Percentiles rank a stretch among this genome's conserved stretches.
Conservation (phyloP, 768 basidiomycete species). For the Brasilioporus rufonigricans region DNA sequence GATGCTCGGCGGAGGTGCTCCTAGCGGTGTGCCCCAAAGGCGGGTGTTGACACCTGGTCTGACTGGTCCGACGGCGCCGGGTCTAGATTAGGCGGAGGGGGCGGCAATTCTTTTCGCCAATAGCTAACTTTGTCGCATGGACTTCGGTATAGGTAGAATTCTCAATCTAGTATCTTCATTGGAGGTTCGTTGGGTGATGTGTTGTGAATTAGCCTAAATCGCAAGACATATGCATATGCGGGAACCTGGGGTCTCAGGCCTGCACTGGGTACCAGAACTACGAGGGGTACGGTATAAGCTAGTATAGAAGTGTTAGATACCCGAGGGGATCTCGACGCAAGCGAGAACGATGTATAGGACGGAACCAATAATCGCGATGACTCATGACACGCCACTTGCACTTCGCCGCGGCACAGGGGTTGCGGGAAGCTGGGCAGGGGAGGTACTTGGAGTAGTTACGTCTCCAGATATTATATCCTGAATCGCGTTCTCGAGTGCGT, state of each 20-base stretch:
- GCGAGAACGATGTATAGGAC: slow-evolving; percentile 6
- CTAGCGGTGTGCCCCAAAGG: slow-evolving; percentile 28
- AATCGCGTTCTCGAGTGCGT: slow-evolving; percentile 84
- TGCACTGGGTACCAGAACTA: slow-evolving; percentile 9
- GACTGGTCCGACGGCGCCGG: slow-evolving; percentile 23
- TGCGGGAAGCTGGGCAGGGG: slow-evolving; percentile 47
- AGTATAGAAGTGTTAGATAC: slow-evolving; percentile 14
- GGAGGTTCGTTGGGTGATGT: slow-evolving; percentile 3
- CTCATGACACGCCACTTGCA: slow-evolving; percentile 34
- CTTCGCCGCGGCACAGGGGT: slow-evolving; percentile 41
- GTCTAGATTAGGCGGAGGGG: slow-evolving; percentile 23
- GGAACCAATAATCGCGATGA: slow-evolving; percentile 11
- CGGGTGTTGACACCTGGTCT: slow-evolving; percentile 29
- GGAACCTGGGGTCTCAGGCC: not conserved
- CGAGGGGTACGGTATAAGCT: slow-evolving; percentile 5
- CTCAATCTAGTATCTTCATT: slow-evolving; percentile 5
- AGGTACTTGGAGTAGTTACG: slow-evolving; percentile 46
- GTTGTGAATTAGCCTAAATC: too few species aligned
- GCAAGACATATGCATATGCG: too few species aligned
- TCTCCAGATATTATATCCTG: slow-evolving; percentile 90
- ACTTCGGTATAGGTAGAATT: slow-evolving; percentile 10
- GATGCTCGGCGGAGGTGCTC: slow-evolving; percentile 77
- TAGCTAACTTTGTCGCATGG: too few species aligned
- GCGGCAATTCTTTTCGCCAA: slow-evolving; percentile 8
- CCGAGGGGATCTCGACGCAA: slow-evolving; percentile 13